A percentile compares a stretch with the other conserved stretches of the same genome.
Conservation (phyloP, 768 basidiomycete species). For the Cyclocybe aegerita region DNA sequence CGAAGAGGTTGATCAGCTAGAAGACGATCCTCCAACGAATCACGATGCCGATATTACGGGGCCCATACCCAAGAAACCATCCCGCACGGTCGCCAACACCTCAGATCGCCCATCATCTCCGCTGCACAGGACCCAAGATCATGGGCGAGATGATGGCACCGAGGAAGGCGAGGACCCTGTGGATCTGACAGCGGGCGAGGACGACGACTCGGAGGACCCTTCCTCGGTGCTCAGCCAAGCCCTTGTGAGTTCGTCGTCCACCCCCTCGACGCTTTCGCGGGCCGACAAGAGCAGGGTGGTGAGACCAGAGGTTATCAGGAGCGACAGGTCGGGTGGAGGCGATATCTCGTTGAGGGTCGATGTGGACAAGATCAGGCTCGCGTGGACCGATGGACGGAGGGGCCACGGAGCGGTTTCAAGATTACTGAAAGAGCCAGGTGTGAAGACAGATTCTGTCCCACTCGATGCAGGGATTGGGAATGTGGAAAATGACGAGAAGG, state of each 20-base stretch:
- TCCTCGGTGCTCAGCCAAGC: slow-evolving; percentile 18
- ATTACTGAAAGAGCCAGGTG: background rate
- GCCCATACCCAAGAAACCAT: no score
- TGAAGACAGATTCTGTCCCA: slow-evolving; percentile 16
- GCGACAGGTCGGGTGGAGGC: slow-evolving; percentile 15
- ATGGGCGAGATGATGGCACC: background rate
- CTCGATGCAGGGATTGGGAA: slow-evolving; percentile 41
- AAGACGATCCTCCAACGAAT: background rate
- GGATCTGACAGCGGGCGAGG: slow-evolving; percentile 6
- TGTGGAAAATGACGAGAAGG: slow-evolving; percentile 48
- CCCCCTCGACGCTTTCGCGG: slow-evolving; percentile 10
- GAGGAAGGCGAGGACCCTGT: background rate
- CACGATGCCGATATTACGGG: no score
- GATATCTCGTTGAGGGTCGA: slow-evolving; percentile 30
- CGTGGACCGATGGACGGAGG: slow-evolving; percentile 6
- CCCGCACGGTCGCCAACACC: no score
- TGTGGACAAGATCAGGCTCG: slow-evolving; percentile 17
- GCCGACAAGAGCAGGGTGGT: slow-evolving; percentile 6
- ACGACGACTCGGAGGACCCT: slow-evolving; percentile 18
- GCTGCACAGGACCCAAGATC: no score
- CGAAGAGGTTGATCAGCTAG: slow-evolving; percentile 6
- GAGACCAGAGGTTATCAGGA: slow-evolving; percentile 43
- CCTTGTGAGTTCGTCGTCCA: slow-evolving; percentile 9
- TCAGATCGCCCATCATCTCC: no score
- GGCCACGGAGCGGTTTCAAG: no score